Conservation (phyloP, 2,329 filamentous ascomycete species). For the Trichoderma citrinoviride region DNA sequence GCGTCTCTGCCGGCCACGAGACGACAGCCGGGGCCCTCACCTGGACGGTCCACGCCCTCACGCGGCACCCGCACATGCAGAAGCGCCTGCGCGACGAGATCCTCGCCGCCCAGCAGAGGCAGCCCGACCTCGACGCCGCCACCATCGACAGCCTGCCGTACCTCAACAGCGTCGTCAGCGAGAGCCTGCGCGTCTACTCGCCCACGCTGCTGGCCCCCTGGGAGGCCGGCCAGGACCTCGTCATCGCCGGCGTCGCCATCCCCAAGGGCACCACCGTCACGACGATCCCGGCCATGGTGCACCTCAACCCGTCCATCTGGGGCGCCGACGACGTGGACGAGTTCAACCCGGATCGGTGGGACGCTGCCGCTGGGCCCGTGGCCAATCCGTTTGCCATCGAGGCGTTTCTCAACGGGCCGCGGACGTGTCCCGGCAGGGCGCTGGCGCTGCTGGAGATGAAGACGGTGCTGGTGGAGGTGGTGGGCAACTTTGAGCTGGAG, state of each 20-base stretch:
- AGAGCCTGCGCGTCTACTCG: slow-evolving; percentile 43
- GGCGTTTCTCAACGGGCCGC: slow-evolving; percentile 39
- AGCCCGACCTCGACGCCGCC: slow-evolving; percentile 10
- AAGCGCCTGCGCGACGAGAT: slow-evolving; percentile 41
- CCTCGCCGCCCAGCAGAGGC: not conserved
- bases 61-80: slow-evolving; percentile 40
- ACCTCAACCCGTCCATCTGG: slow-evolving; percentile 39
- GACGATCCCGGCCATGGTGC: slow-evolving; percentile 37
- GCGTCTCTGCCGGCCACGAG: slow-evolving; percentile 39
- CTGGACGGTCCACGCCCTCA: slow-evolving; percentile 43
- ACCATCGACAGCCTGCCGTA: slow-evolving; percentile 36
- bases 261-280: slow-evolving; percentile 41
- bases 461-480: slow-evolving; percentile 34
- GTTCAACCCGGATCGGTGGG: slow-evolving; percentile 43
- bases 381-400: slow-evolving; percentile 35
- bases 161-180: slow-evolving; percentile 43
- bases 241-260: slow-evolving; percentile 37
- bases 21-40: slow-evolving; percentile 44
- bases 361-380: slow-evolving; percentile 27
- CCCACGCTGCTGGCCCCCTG: slow-evolving; percentile 36
- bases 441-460: slow-evolving; percentile 41
- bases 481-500: slow-evolving; percentile 31
- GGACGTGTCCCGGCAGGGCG: slow-evolving; percentile 40
- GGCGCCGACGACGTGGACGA: slow-evolving; percentile 35
- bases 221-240: slow-evolving; percentile 35